A percentile compares a stretch with the other conserved stretches of the same genome.
Evolutionary conservation across 192 early-diverging fungal species (phyloP).

Genomic region (Linnemannia schmuckeri): DNA sequence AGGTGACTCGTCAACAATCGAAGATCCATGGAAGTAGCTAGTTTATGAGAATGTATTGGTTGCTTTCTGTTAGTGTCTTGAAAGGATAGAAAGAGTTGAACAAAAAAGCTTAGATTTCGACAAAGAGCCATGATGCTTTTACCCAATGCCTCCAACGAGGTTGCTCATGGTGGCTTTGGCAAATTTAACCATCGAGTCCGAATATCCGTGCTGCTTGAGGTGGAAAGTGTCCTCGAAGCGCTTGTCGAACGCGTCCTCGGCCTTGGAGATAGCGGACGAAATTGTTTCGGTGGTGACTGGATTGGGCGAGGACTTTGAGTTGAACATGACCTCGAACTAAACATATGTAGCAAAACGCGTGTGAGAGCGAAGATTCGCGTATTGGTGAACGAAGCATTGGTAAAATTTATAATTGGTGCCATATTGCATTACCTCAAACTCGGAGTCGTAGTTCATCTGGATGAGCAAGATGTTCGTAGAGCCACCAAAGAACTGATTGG

Average conservation of each 20-base stretch:
- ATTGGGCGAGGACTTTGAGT: conserved; percentile 45
- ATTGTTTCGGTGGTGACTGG: conserved; percentile 22
- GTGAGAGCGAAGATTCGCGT: not conserved
- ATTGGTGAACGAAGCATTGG: not conserved
- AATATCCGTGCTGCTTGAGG: conserved; percentile 75
- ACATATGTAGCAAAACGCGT: conserved; percentile 20
- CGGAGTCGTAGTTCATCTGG: conserved; percentile 71
- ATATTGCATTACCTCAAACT: conserved; percentile 71
- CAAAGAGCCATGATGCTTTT: conserved; percentile 23
- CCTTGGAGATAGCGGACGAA: conserved; percentile 35
- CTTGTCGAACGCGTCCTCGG: conserved; percentile 67
- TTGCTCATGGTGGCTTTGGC: conserved; percentile 84
- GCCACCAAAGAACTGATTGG: conserved; percentile 17
- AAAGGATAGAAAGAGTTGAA: not conserved
- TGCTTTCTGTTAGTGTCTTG: not conserved
- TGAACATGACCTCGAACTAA: conserved; percentile 55
- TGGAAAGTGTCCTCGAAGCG: conserved; percentile 83
- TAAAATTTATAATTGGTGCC: not conserved
- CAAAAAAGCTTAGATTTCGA: not conserved
- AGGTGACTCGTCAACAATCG: conserved; percentile 78
- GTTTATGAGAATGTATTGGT: not conserved
- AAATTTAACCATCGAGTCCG: conserved; percentile 72
- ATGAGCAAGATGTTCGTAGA: conserved; percentile 69
- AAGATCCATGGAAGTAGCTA: conserved; percentile 82
- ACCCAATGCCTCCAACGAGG: conserved; percentile 92